A percentile compares a stretch with the other conserved stretches of the same genome.
Evolutionary conservation across 208 protist genomes (phyloP).

Genomic region (Porcisia deanei): DNA sequence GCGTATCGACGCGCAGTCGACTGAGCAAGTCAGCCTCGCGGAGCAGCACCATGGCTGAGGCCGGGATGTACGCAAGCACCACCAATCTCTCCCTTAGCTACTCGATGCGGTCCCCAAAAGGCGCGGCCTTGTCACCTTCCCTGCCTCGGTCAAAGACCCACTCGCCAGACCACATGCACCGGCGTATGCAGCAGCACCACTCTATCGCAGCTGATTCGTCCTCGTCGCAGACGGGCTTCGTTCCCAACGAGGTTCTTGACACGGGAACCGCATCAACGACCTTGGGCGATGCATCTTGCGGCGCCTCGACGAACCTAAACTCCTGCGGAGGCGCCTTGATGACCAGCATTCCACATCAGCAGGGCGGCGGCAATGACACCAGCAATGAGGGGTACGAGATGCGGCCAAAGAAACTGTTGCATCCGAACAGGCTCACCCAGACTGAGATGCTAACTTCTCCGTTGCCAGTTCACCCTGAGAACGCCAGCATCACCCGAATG

Average conservation of each 20-base stretch:
- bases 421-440: neutral
- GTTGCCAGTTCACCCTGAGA: conserved; percentile 1
- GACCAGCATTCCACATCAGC: neutral
- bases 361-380: neutral
- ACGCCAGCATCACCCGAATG: neutral
- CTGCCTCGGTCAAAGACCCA: neutral
- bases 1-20: neutral
- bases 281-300: neutral
- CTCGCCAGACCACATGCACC: conserved; percentile 2
- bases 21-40: neutral
- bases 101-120: neutral
- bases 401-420: neutral
- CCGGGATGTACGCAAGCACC: neutral
- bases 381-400: neutral
- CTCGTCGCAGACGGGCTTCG: neutral
- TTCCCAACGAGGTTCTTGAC: neutral
- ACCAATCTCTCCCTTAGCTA: neutral
- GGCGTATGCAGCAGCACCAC: neutral
- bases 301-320: conserved; percentile 1
- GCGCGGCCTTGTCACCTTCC: neutral
- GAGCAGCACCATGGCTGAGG: conserved; percentile 9
- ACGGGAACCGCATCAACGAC: neutral
- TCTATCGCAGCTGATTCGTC: neutral
- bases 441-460: neutral
- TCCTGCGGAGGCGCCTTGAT: neutral